Evolutionary conservation across 768 basidiomycete species (phyloP).

Genomic region (Trametes sanguinea): DNA sequence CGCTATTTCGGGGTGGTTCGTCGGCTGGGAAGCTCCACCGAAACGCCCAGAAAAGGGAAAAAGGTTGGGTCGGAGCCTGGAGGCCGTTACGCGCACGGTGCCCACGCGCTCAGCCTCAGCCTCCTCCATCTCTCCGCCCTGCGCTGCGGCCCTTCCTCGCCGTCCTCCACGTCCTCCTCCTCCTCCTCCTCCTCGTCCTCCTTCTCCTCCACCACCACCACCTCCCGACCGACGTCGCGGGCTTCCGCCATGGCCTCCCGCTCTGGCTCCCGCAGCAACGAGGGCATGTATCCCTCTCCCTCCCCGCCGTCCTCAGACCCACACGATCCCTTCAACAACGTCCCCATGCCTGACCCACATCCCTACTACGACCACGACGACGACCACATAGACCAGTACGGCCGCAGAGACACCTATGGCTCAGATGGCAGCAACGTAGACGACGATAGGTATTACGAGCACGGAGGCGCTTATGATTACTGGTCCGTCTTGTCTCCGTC

Average conservation of each 20-base stretch:
- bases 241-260: conserved; percentile 50
- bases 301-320: conserved; percentile 63
- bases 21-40: conserved; percentile 15
- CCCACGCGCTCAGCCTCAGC: conserved; percentile 13
- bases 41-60: conserved; percentile 15
- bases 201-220: conserved; percentile 8
- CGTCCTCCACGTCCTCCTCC: conserved; percentile 9
- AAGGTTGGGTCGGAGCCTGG: conserved; percentile 12
- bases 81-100: conserved; percentile 7
- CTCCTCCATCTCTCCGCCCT: neutral
- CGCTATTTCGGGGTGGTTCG: neutral
- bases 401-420: conserved; percentile 59
- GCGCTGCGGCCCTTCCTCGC: conserved; percentile 15
- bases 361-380: conserved; percentile 75
- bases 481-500: conserved; percentile 39
- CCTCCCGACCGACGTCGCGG: conserved; percentile 20
- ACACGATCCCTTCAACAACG: conserved; percentile 63
- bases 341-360: conserved; percentile 36
- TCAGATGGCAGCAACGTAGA: conserved; percentile 68
- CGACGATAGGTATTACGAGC: conserved; percentile 63
- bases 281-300: conserved; percentile 62
- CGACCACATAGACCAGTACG: conserved; percentile 61
- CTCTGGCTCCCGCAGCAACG: conserved; percentile 57
- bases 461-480: conserved; percentile 66
- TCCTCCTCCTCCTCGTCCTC: conserved; percentile 5